Conservation (phyloP, 305 asterid species). For the Striga hermonthica region DNA sequence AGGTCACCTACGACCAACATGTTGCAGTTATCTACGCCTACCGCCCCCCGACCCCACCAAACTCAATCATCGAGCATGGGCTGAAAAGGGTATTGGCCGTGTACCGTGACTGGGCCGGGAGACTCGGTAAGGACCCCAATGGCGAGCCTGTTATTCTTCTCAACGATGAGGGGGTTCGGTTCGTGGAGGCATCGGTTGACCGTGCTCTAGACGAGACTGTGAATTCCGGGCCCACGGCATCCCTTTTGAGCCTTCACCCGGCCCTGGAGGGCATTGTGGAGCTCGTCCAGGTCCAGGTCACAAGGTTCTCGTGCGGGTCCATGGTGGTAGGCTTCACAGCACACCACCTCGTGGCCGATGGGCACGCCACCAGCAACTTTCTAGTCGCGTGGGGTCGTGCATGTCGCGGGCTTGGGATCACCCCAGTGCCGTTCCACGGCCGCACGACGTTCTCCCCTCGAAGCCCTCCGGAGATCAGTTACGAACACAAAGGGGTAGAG, state of each 20-base stretch:
- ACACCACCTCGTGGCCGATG: conserved; percentile 71
- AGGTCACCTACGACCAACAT: conserved; percentile 59
- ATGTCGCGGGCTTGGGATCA: conserved; percentile 41
- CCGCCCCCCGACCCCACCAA: conserved; percentile 65
- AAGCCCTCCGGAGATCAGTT: conserved; percentile 44
- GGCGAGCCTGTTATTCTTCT: conserved; percentile 45
- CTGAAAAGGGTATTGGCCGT: conserved; percentile 47
- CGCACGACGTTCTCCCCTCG: conserved; percentile 57
- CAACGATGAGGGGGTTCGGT: conserved; percentile 70
- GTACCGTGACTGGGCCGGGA: conserved; percentile 77
- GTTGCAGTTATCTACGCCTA: conserved; percentile 70
- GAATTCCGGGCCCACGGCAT: conserved; percentile 45
- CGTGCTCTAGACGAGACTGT: conserved; percentile 42
- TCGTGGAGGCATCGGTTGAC: conserved; percentile 65
- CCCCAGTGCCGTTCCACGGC: conserved; percentile 51
- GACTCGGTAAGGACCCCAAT: conserved; percentile 44
- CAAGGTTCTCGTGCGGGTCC: conserved; percentile 76
- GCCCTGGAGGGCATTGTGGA: conserved; percentile 48
- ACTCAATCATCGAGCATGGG: conserved; percentile 48
- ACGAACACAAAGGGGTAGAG: conserved; percentile 62
- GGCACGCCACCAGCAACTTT: conserved; percentile 60
- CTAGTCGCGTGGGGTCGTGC: conserved; percentile 81
- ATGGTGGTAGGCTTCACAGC: conserved; percentile 71
- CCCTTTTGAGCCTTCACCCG: conserved; percentile 64
- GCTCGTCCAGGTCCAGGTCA: conserved; percentile 69